phyloP scores from a whole-genome alignment of 495 filamentous ascomycete species.

The Tricharina praecox region DNA sequence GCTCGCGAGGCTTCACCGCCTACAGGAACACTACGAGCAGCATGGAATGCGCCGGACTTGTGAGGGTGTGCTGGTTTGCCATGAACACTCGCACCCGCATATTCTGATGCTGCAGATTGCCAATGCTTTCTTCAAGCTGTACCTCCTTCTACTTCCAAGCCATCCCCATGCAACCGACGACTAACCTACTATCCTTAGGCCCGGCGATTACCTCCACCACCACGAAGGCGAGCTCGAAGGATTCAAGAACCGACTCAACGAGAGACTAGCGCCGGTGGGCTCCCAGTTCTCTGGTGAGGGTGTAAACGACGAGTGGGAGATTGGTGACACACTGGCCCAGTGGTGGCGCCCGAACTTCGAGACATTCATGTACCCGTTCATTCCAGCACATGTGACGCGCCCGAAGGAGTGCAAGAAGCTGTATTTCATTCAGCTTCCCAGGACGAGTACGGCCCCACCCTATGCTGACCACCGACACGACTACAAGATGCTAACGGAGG shows the following conservation, averaged over 20 bases:
- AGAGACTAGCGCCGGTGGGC: conserved; percentile 79
- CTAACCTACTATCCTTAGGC: no score
- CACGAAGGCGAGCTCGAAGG: conserved; percentile 83
- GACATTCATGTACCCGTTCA: conserved; percentile 98
- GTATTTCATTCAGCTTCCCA: conserved; percentile 85
- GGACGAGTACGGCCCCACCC: conserved; percentile 51
- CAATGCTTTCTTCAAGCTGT: conserved; percentile 97
- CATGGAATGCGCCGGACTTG: conserved; percentile 95
- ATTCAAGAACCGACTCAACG: conserved; percentile 82
- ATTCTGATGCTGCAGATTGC: conserved; percentile 98
- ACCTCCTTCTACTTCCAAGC: no score
- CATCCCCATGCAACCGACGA: no score
- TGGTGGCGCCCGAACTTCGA: conserved; percentile 99
- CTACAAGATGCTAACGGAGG: conserved; percentile 13
- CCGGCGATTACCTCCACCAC: conserved; percentile 83
- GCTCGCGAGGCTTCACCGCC: conserved; percentile 70
- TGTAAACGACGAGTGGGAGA: conserved; percentile 77
- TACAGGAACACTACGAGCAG: conserved; percentile 81
- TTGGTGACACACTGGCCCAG: conserved; percentile 84
- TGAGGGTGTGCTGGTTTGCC: conserved; percentile 90
- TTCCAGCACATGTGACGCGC: conserved; percentile 83
- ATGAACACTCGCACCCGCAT: conserved; percentile 96
- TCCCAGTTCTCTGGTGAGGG: conserved; percentile 73
- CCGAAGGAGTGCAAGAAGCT: conserved; percentile 99
- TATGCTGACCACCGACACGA: conserved; percentile 10